Conservation (phyloP, 441 rosid genomes). For the Euphorbia schlechtendalii region DNA sequence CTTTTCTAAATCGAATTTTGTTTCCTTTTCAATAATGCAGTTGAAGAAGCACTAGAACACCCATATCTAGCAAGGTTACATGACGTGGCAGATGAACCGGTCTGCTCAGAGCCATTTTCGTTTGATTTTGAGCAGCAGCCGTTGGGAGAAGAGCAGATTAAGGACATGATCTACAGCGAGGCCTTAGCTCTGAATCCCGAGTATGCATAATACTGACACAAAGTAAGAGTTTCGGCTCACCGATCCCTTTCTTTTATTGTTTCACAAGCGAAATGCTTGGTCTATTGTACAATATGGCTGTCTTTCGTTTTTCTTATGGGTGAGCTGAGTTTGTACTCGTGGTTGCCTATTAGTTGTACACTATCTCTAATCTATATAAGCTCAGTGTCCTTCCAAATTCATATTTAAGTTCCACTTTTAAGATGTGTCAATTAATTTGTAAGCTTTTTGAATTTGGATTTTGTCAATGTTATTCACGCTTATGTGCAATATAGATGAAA, state of each 20-base stretch:
- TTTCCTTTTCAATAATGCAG: constrained; percentile 30
- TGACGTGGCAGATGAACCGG: constrained; percentile 81
- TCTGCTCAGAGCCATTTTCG: constrained; percentile 61
- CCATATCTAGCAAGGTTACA: constrained; percentile 78
- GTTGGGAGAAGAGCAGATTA: constrained; percentile 80
- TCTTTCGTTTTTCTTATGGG: not conserved
- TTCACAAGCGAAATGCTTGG: not conserved
- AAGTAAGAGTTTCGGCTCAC: not conserved
- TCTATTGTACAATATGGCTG: too few relatives aligned
- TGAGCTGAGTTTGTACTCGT: not conserved
- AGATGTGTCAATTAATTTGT: not conserved
- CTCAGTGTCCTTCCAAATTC: not conserved
- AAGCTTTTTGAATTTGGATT: not conserved
- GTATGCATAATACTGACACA: constrained; percentile 27
- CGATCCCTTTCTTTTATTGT: constrained; percentile 6
- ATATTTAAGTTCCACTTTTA: not conserved
- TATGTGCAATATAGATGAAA: constrained; percentile 2
- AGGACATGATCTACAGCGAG: constrained; percentile 77
- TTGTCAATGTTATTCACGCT: constrained; percentile 2
- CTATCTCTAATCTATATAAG: not conserved
- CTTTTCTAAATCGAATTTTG: not conserved
- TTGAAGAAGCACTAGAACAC: constrained; percentile 87
- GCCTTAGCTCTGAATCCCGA: constrained; percentile 70
- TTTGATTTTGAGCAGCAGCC: constrained; percentile 83
- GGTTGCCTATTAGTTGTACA: not conserved